Base-by-base conservation (phyloP, 78 protist species). In the Emiliania huxleyi region DNA sequence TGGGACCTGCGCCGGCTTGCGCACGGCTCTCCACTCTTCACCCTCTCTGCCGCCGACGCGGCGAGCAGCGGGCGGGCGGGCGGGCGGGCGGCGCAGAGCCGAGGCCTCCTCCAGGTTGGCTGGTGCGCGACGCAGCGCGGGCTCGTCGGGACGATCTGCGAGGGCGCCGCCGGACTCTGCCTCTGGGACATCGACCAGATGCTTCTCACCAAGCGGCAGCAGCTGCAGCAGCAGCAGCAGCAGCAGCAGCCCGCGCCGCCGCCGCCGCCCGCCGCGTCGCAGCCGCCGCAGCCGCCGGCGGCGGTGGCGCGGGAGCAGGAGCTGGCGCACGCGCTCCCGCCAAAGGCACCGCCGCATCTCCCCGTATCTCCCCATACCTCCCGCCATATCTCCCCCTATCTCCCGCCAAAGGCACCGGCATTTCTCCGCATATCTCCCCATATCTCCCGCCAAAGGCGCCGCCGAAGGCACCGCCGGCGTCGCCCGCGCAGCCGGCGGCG, bases 41-140 rank as follows among this genome's bases (percentile, higher is more conserved):
- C 73, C 12, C 37, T 91, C 87, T 33, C 18, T 8, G 15, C 69
- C 8, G 73, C 23, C 38, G 49, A n/a, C 19, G 35, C 44, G 21
- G 42, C 2, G 81, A 19, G 44, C 35, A 19, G 81, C 42, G 42
- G 81, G 19, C 19, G 35, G 12, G 42, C 19, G 33, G 48, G 48
- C 85, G 5, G 33, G 42, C 81, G 81, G 19, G 11, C 75, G 21
- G 23, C 44, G 48, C n/a, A 8, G 11, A 23, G n/a, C 33, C 11
- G 23, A 5, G 85, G 85, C 48, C 46, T 77, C 23, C 33, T 40
- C 46, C 46, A 77, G 4, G 85, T 77, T 19, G 85, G 48, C 33
- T 91, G 93, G 93, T 91, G 79, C 33, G 79, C 93, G 0, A 48
- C 89, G 15, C 89, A 62, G 19, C n/a, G 55, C 0, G 93, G 93